Evolutionary conservation across 352 stramenopile genomes (phyloP).

Genomic region (Albugo laibachii): DNA sequence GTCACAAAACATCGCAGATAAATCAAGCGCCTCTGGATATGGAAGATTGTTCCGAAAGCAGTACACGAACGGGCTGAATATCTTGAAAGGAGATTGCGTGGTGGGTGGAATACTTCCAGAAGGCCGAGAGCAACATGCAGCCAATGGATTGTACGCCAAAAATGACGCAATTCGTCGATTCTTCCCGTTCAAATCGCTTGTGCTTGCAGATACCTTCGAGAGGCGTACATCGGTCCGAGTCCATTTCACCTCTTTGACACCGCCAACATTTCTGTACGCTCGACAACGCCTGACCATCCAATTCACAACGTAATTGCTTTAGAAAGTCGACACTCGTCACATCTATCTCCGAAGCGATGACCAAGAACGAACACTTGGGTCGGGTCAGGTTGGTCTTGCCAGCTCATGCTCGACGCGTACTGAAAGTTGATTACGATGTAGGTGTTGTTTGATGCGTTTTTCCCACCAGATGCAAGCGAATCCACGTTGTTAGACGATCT

Average conservation of each 20-base stretch:
- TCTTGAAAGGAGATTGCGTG: slow-evolving; percentile 49
- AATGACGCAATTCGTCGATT: background rate
- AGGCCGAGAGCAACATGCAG: slow-evolving; percentile 60
- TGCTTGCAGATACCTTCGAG: slow-evolving; percentile 24
- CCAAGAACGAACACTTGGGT: slow-evolving; percentile 64
- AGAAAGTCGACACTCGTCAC: background rate
- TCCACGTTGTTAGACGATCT: slow-evolving; percentile 25
- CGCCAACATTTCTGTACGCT: slow-evolving; percentile 35
- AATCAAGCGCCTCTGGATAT: slow-evolving; percentile 22
- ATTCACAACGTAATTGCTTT: background rate
- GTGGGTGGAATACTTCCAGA: slow-evolving; percentile 48
- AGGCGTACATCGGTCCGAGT: slow-evolving; percentile 54
- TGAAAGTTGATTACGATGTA: background rate
- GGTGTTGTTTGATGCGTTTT: slow-evolving; percentile 55
- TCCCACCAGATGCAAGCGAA: slow-evolving; percentile 21
- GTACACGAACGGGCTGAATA: slow-evolving; percentile 58
- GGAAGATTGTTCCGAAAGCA: slow-evolving; percentile 60
- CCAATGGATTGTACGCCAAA: slow-evolving; percentile 27
- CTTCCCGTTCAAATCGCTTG: background rate
- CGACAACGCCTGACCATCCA: background rate
- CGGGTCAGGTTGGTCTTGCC: slow-evolving; percentile 19
- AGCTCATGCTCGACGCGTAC: background rate
- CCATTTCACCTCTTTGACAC: slow-evolving; percentile 46
- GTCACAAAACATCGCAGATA: slow-evolving; percentile 50
- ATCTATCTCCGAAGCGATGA: slow-evolving; percentile 24